Conservation (phyloP, 306 rosid species). For the Trichosanthes cucumerina region DNA sequence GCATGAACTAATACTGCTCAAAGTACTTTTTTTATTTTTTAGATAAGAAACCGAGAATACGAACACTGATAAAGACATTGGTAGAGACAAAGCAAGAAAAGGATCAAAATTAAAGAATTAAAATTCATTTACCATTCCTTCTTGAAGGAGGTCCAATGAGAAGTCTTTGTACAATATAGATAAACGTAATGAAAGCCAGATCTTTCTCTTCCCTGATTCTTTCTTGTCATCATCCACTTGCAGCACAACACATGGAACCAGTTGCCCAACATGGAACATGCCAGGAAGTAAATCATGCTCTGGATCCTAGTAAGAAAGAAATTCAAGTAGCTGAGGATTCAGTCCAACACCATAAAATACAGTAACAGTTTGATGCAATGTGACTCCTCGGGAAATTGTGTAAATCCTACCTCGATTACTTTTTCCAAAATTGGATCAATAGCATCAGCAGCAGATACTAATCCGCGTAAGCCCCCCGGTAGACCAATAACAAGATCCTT, state of each 20-base stretch:
- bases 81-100: background rate
- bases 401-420: constrained; percentile 35
- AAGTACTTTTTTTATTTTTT: background rate
- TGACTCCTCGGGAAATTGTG: background rate
- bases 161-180: constrained; percentile 69
- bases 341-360: background rate
- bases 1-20: background rate
- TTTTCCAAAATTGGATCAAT: constrained; percentile 46
- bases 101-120: background rate
- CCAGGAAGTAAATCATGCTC: constrained; percentile 48
- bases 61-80: background rate
- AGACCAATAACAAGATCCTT: constrained; percentile 77
- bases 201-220: constrained; percentile 67
- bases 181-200: constrained; percentile 90
- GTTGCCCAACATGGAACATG: constrained; percentile 57
- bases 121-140: constrained; percentile 72
- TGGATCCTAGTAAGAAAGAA: constrained; percentile 31
- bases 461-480: constrained; percentile 89
- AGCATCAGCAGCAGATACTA: constrained; percentile 72
- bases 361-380: background rate
- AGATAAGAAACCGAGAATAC: background rate
- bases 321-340: constrained; percentile 7
- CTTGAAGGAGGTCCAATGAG: constrained; percentile 62
- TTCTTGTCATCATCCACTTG: constrained; percentile 65
- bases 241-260: constrained; percentile 73